Evolutionary conservation across 305 asterid genomes (phyloP), one percentile per base, ranked within the genome.

Genomic region (Plantago coronopus): DNA sequence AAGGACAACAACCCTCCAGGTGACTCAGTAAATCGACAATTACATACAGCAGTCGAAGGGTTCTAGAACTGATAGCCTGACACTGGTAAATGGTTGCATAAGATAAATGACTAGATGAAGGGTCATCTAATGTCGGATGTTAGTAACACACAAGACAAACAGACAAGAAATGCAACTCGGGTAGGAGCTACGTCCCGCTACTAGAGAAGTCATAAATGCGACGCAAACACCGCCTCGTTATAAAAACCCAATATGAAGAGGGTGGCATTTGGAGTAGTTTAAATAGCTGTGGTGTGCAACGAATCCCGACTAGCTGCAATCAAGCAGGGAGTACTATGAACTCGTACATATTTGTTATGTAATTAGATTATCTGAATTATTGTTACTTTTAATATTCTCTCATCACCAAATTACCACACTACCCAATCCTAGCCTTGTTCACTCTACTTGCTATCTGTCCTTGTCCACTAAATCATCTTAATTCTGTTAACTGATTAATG

Each of bases 261-360:
- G 37, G 57, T 12, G 31, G 22, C 55, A 3, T 10, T 3, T 22
- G 27, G 42, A 23, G 42, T 25, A 31, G 18, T 4, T 25, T 53
- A 22, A 15, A 29, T 21, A 4, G 40, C 20, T 12, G 13, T n/a
- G 13, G n/a, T 10, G 10, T 14, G 19, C 16, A 23, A 53, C 57
- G 13, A 13, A 18, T 25, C 13, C 38, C 6, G 13, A 53, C 6
- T 22, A 53, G 42, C 58, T 25, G 15, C 21, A 16, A 17, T 22
- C 19, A 22, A 4, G 12, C 42, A 50, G 15, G 22, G 55, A n/a
- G 16, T 57, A 64, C 54, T 61, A 61, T 57, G 45, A 59, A 65
- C 44, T 38, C 13, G 0, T 38, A 38, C 44, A 38, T 11, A 38
- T 12, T 67, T 43, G 48, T 15, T 43, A 21, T 15, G 57, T n/a